phyloP scores from a whole-genome alignment of 192 early-diverging fungal species.

The Rhizophlyctis rosea region DNA sequence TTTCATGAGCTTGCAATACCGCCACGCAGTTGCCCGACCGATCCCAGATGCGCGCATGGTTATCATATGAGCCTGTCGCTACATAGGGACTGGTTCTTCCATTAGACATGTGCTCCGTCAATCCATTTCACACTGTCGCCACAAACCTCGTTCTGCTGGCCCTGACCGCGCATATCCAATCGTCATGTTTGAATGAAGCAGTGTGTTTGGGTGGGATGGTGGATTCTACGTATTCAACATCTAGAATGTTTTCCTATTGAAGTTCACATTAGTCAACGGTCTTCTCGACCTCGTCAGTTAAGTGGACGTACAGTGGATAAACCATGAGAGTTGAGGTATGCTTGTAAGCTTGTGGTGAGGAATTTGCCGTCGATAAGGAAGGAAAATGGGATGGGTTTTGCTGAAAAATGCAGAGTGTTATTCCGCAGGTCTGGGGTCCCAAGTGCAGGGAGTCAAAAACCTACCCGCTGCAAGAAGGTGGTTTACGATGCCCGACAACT shows the following conservation, averaged over 20 bases:
- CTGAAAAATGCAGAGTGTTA: not conserved
- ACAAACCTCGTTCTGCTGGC: not conserved
- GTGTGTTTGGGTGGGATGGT: slow-evolving; percentile 80
- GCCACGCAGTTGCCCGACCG: slow-evolving; percentile 41
- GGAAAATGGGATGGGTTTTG: slow-evolving; percentile 83
- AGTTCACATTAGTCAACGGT: slow-evolving; percentile 25
- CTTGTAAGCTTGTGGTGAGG: slow-evolving; percentile 69
- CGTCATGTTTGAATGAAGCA: slow-evolving; percentile 83
- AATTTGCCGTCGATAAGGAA: slow-evolving; percentile 93
- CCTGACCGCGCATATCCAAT: slow-evolving; percentile 74
- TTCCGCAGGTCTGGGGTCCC: not conserved
- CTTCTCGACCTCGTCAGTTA: not conserved
- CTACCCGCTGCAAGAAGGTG: slow-evolving; percentile 74
- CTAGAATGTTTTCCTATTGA: slow-evolving; percentile 83
- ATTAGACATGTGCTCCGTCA: no score
- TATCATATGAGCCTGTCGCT: slow-evolving; percentile 86
- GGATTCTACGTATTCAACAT: slow-evolving; percentile 90
- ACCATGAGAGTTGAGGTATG: slow-evolving; percentile 65
- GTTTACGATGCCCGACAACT: slow-evolving; percentile 93
- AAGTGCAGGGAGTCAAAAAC: not conserved
- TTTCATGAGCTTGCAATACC: slow-evolving; percentile 61
- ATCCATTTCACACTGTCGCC: slow-evolving; percentile 40
- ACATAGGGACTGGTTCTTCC: no score
- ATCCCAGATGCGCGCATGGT: slow-evolving; percentile 80
- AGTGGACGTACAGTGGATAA: slow-evolving; percentile 56